Percentiles rank a stretch among this genome's conserved stretches.
phyloP scores from a whole-genome alignment of 805 yeast genomes.

The Kazachstania viticola region DNA sequence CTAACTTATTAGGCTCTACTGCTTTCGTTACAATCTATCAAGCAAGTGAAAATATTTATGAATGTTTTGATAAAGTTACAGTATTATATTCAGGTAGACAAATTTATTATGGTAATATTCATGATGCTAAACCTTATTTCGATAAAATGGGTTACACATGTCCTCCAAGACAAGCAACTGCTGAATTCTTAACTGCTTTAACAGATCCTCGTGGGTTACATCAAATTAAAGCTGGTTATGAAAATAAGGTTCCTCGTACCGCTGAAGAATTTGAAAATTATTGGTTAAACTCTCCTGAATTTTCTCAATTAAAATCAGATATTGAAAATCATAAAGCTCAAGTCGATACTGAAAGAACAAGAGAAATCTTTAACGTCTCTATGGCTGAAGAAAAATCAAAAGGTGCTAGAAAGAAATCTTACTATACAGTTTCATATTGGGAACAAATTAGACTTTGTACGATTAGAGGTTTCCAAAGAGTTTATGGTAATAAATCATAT shows the following conservation, averaged over 20 bases:
- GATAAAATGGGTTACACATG: constrained; percentile 45
- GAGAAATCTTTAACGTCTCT: constrained; percentile 23
- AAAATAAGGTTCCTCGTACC: constrained; percentile 40
- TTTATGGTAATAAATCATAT: constrained; percentile 48
- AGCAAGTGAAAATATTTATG: constrained; percentile 45
- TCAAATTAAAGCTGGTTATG: constrained; percentile 32
- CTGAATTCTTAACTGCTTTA: constrained; percentile 49
- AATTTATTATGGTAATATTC: constrained; percentile 43
- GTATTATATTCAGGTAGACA: constrained; percentile 43
- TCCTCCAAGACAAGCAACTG: constrained; percentile 48
- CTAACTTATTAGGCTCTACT: constrained; percentile 38
- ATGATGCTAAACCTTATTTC: constrained; percentile 39
- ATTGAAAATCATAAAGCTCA: constrained; percentile 30
- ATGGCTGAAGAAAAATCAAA: constrained; percentile 22
- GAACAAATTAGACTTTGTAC: constrained; percentile 42
- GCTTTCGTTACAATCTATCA: constrained; percentile 52
- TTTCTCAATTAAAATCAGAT: constrained; percentile 28
- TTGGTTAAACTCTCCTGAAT: constrained; percentile 34
- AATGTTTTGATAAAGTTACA: constrained; percentile 42
- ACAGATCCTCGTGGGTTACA: constrained; percentile 45
- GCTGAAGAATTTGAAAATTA: constrained; percentile 44
- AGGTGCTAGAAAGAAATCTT: constrained; percentile 12
- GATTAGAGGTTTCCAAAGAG: constrained; percentile 43
- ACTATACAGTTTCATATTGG: constrained; percentile 20
- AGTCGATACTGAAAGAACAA: constrained; percentile 25